Evolutionary conservation across 257 asterid species (phyloP).

Genomic region (Ilex aquifolium): DNA sequence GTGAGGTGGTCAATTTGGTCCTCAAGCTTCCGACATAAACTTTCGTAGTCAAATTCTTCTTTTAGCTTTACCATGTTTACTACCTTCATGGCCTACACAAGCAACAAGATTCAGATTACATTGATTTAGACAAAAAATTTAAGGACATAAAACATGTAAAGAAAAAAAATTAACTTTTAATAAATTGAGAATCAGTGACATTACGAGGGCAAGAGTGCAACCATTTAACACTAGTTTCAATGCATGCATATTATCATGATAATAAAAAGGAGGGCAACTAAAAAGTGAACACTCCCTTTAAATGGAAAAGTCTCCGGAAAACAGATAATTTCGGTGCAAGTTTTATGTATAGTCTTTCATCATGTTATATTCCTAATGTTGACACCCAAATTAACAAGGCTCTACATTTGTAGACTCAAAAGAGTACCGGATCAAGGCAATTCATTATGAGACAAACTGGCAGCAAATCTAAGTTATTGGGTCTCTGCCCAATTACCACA

Average conservation of each 20-base stretch:
- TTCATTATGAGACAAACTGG: too few species aligned
- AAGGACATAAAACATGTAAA: neutral
- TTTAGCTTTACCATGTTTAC: constrained; percentile 68
- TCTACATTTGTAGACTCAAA: too few species aligned
- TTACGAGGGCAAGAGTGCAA: neutral
- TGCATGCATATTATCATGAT: too few species aligned
- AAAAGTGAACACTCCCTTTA: neutral
- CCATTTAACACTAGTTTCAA: neutral
- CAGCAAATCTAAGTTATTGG: too few species aligned
- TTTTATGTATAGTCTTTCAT: too few species aligned
- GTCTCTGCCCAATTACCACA: too few species aligned
- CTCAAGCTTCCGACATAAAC: constrained; percentile 83
- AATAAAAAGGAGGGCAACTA: neutral
- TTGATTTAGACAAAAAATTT: neutral
- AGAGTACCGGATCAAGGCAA: too few species aligned
- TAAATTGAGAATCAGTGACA: neutral
- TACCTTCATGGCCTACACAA: constrained; percentile 89
- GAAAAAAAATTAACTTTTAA: neutral
- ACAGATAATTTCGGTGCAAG: too few species aligned
- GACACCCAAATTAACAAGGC: too few species aligned
- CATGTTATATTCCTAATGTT: too few species aligned
- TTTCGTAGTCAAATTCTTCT: constrained; percentile 90
- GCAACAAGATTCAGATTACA: constrained; percentile 15
- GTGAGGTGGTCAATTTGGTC: constrained; percentile 69
- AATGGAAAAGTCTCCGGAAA: neutral